A percentile compares a stretch with the other conserved stretches of the same genome.
Conservation (phyloP, 139 green algal species). For the Pleodorina starrii region DNA sequence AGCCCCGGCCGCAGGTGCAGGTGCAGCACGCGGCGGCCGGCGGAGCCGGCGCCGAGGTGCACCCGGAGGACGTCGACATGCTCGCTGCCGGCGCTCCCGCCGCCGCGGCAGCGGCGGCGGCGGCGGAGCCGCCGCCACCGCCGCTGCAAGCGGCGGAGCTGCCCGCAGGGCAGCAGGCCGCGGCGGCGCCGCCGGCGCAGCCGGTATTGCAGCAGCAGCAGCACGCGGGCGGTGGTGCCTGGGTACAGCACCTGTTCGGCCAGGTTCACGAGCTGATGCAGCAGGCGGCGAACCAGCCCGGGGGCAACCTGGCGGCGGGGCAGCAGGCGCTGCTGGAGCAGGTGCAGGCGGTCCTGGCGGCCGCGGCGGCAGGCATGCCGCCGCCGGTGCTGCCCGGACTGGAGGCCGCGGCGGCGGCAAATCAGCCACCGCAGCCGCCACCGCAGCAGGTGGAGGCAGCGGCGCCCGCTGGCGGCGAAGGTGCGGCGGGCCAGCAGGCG, state of each 20-base stretch:
- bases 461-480: too few species aligned
- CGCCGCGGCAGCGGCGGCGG: background rate
- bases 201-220: background rate
- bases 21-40: background rate
- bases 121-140: background rate
- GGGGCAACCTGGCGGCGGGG: background rate
- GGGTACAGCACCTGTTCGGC: constrained; percentile 7
- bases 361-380: background rate
- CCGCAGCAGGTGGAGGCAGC: background rate
- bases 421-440: too few species aligned
- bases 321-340: background rate
- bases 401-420: background rate
- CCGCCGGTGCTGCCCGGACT: background rate
- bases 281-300: background rate
- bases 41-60: background rate
- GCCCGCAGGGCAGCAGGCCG: background rate
- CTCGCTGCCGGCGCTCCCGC: too few species aligned
- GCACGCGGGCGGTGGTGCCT: background rate
- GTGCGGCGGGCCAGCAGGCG: too few species aligned
- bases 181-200: background rate
- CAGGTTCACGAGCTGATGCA: constrained; percentile 16
- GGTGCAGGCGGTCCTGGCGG: background rate
- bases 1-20: background rate
- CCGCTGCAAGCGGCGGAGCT: background rate
- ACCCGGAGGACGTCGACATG: background rate